A percentile compares a stretch with the other conserved stretches of the same genome.
These are phyloP conservation scores for Herpetospermum pedunculosum DNA, from an alignment of 306 rosid species.

Conservation along the genomic window DNA sequence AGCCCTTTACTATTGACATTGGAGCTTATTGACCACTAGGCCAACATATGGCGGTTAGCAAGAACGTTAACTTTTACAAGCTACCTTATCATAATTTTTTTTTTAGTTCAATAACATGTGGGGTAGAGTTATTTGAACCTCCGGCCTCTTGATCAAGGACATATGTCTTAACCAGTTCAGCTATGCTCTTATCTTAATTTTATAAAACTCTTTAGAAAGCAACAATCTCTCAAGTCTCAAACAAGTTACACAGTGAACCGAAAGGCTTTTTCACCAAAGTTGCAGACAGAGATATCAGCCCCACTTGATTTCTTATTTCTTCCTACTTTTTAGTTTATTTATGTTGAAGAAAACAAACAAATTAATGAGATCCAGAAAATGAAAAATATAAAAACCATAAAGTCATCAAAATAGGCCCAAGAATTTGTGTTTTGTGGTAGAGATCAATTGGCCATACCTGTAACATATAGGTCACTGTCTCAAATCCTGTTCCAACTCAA, in stretches of 20 bases:
- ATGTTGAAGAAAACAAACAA: neutral
- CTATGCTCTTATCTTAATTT: too few species aligned
- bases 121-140: too few species aligned
- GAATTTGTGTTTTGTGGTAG: neutral
- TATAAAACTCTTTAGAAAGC: neutral
- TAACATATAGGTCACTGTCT: slow-evolving; percentile 95
- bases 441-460: slow-evolving; percentile 43
- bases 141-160: too few species aligned
- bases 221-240: neutral
- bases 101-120: too few species aligned
- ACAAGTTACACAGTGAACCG: neutral
- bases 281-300: neutral
- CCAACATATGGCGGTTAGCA: too few species aligned
- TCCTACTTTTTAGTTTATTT: neutral
- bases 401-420: neutral
- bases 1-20: too few species aligned
- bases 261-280: neutral
- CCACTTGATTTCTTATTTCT: neutral
- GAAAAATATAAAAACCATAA: neutral
- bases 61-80: too few species aligned
- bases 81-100: neutral
- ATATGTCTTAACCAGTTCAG: too few species aligned
- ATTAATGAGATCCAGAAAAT: neutral
- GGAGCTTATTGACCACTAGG: too few species aligned
- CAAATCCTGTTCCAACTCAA: slow-evolving; percentile 61